Conservation (phyloP, 1,139 yeast species). For the Suhomyces yuchorum region DNA sequence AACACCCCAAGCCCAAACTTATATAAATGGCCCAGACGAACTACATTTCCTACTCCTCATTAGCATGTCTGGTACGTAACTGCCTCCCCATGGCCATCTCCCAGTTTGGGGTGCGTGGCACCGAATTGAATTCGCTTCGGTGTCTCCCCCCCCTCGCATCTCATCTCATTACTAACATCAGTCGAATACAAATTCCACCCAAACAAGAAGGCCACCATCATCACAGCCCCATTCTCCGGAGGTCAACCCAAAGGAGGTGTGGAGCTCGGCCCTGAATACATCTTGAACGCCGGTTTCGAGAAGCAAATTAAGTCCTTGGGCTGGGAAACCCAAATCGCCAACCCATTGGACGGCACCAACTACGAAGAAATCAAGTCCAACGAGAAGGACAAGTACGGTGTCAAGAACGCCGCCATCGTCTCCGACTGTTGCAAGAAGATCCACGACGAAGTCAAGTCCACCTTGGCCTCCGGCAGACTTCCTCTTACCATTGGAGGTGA, state of each 20-base stretch:
- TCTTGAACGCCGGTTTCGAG: constrained; percentile 71
- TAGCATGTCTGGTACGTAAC: constrained; percentile 16
- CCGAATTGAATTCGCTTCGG: background rate
- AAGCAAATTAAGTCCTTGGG: constrained; percentile 65
- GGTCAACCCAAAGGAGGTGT: constrained; percentile 96
- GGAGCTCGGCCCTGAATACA: constrained; percentile 86
- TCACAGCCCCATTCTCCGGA: constrained; percentile 92
- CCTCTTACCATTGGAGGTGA: constrained; percentile 95
- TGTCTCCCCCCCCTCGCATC: background rate
- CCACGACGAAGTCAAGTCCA: constrained; percentile 58
- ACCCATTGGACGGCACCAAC: constrained; percentile 57
- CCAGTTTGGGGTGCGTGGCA: background rate
- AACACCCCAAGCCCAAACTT: background rate
- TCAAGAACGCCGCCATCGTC: constrained; percentile 79
- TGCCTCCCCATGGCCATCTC: background rate
- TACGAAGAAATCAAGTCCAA: constrained; percentile 45
- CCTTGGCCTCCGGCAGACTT: constrained; percentile 52
- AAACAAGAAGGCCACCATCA: constrained; percentile 58
- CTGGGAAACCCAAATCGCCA: constrained; percentile 62
- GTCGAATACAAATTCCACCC: constrained; percentile 53
- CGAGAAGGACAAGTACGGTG: constrained; percentile 51
- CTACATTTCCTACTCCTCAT: background rate
- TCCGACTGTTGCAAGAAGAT: constrained; percentile 69
- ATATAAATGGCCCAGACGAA: constrained; percentile 1
- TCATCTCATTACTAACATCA: constrained; percentile 7